These are phyloP conservation scores for Coniella lustricola DNA, from an alignment of 2,329 filamentous ascomycete genomes.

Conservation along the genomic window DNA sequence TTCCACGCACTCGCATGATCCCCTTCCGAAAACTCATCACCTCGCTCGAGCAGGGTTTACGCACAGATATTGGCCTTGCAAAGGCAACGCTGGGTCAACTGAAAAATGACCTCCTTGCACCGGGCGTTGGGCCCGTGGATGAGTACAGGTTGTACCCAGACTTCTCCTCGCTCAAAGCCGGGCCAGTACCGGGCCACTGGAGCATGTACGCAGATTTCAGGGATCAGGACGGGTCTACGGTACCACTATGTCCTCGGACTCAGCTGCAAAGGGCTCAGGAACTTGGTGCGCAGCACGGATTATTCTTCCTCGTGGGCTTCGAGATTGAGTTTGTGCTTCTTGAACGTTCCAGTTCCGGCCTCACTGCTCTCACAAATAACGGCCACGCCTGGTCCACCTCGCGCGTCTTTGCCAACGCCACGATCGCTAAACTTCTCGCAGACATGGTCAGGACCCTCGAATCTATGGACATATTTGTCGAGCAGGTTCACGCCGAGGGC, in stretches of 20 bases:
- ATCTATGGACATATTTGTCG: constrained; percentile 55
- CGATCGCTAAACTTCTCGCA: constrained; percentile 51
- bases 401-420: constrained; percentile 53
- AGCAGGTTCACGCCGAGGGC: constrained; percentile 70
- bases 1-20: constrained; percentile 57
- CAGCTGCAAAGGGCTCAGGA: constrained; percentile 50
- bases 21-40: constrained; percentile 52
- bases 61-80: constrained; percentile 51
- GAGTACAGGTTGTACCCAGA: constrained; percentile 63
- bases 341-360: constrained; percentile 33
- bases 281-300: constrained; percentile 41
- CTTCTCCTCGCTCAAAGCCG: constrained; percentile 51
- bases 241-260: constrained; percentile 57
- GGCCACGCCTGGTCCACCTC: constrained; percentile 68
- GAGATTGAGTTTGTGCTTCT: constrained; percentile 77
- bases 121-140: constrained; percentile 50
- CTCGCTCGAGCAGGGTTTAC: constrained; percentile 37
- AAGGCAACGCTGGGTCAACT: constrained; percentile 58
- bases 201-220: constrained; percentile 62
- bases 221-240: constrained; percentile 43
- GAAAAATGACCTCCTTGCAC: constrained; percentile 55
- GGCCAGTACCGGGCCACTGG: constrained; percentile 53
- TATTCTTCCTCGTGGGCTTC: constrained; percentile 65
- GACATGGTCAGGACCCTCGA: constrained; percentile 58
- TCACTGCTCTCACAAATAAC: constrained; percentile 42